phyloP scores from a whole-genome alignment of 345 rosid species.

The Cardiospermum halicacabum region DNA sequence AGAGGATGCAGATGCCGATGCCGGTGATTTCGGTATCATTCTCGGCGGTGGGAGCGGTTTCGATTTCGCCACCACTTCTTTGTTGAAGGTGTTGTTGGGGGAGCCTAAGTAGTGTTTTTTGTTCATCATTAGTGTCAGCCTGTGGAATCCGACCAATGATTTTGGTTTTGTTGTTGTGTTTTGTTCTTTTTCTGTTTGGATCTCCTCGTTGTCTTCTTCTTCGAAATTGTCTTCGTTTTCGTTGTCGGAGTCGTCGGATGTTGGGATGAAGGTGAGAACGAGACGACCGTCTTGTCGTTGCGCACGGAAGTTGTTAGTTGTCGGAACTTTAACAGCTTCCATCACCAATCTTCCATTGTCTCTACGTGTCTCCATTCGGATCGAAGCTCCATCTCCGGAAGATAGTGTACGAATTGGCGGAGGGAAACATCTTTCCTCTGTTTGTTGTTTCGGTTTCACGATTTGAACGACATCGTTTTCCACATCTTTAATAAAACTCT shows the following conservation, averaged over 20 bases:
- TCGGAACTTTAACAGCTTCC: slow-evolving; percentile 77
- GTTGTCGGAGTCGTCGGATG: slow-evolving; percentile 8
- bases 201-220: slow-evolving; percentile 18
- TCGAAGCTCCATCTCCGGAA: slow-evolving; percentile 39
- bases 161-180: slow-evolving; percentile 28
- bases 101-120: slow-evolving; percentile 47
- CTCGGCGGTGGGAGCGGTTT: slow-evolving; percentile 56
- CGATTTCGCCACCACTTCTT: slow-evolving; percentile 24
- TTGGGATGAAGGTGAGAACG: slow-evolving; percentile 53
- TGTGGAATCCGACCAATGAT: slow-evolving; percentile 40
- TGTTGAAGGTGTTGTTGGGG: slow-evolving; percentile 35
- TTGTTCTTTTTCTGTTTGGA: slow-evolving; percentile 5
- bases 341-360: slow-evolving; percentile 85
- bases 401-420: slow-evolving; percentile 76
- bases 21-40: slow-evolving; percentile 30
- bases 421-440: slow-evolving; percentile 48
- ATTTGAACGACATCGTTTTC: slow-evolving; percentile 21
- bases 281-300: slow-evolving; percentile 88
- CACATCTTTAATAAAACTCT: slow-evolving; percentile 17
- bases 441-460: slow-evolving; percentile 19
- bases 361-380: slow-evolving; percentile 68
- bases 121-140: slow-evolving; percentile 48
- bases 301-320: slow-evolving; percentile 63
- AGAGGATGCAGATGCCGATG: slow-evolving; percentile 13
- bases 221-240: slow-evolving; percentile 22